Base-by-base conservation (phyloP, 73 alveolate species). In the Uronychia binucleata region DNA sequence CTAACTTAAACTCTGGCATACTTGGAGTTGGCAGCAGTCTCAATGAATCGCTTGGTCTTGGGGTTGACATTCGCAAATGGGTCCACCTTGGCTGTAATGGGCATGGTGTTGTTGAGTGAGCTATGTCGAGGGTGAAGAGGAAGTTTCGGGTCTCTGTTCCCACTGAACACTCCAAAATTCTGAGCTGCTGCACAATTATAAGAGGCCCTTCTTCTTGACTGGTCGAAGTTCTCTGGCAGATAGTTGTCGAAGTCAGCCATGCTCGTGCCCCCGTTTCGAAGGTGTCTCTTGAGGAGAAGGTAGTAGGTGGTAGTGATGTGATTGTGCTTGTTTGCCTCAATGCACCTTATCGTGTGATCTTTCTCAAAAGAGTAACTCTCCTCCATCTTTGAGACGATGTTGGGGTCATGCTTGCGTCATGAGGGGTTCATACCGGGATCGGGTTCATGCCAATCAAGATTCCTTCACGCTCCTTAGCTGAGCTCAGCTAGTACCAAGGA, bases 231-330 rank as follows among this genome's bases (percentile, higher is more conserved):
- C 67, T 46, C 67, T 11, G 67, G 67, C 5, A 46, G 67, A 46
- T 46, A 46, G 19, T 46, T 46, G 67, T 46, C 78, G 5, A 67
- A 67, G 32, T 67, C 78, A 26, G 78, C 78, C 5, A 67, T 67
- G 30, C 78, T 67, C 5, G 78, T 90, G 0, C 98, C 98, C 57
- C 98, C 98, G 58, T 80, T 91, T 76, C 76, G 74, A 14, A 93
- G 28, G 90, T 95, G 97, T 83, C 89, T 95, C 77, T 97, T 97
- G 83, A 95, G 81, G 58, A 97, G 90, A 82, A 97, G 88, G 90
- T 90, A 94, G 86, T 95, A 97, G 0, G 98, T 90, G 0, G 99
- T 94, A 25, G 99, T 95, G 59, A 84, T 92, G 78, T 89, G 92
- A 88, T 97, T 95, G 84, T 97, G 98, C 83, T 94, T 97, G 86